Base-by-base conservation (phyloP, 2,329 filamentous ascomycete species). In the Trichoderma citrinoviride region DNA sequence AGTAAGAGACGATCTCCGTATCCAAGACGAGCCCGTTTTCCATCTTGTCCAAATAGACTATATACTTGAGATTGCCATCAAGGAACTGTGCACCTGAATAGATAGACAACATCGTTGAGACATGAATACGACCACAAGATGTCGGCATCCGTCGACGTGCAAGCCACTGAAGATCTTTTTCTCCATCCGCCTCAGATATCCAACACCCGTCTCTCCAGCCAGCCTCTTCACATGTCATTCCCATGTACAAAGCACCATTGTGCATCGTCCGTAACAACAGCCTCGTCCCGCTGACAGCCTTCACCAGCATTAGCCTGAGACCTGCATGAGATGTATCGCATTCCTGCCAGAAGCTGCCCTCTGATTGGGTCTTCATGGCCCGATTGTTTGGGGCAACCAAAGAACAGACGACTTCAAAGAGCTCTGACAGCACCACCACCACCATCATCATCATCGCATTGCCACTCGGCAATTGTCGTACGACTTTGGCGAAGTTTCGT, bases 381-480 rank as follows among this genome's bases (percentile, higher is more conserved):
- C 19, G 46, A 19, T 33, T 62, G 25, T 17, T 25, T 37, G 50
- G 27, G 41, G 44, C 43, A 43, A 52, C n/a, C 43, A 25, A 43
- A 58, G 43, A 37, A 43, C 55, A 33, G 52, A 40, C 21, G 27
- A 40, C 29, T 21, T 54, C 50, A 19, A 23, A 47, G 21, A 14
- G 12, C 19, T 49, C 19, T 49, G 21, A 21, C 29, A 10, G 25
- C 46, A 19, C 23, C 17, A 43, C 29, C 53, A 21, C 21, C 57
- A 50, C 43, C 57, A 52, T 41, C 43, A 50, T 52, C 57, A 52
- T 41, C 43, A 46, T 49, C 40, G 27, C 44, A 46, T 60, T 60
- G 29, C 56, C 56, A 58, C 56, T 58, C 33, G 50, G 57, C 57
- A 61, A 52, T 44, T 37, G 40, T 54, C 58, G 21, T 62, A 54